Base-by-base conservation (phyloP, 1,139 yeast genomes). In the Eremothecium cymbalariae region DNA sequence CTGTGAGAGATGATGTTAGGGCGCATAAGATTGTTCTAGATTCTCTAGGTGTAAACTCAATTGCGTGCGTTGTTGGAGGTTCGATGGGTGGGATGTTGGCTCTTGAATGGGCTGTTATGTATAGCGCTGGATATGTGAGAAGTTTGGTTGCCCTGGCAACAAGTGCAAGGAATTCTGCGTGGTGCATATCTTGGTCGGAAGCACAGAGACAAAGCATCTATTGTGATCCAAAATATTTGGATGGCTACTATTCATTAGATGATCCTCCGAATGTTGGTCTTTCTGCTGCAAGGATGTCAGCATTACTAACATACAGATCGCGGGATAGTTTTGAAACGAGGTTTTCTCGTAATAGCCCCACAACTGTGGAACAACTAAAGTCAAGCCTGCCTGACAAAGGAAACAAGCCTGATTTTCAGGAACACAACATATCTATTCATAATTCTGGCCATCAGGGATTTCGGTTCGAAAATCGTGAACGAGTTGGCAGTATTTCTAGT, bases 71-170 rank as follows among this genome's bases (percentile, higher is more conserved):
- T 4, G 73, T 90, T 38, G 98, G 98, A 19, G 98, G 98, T 0
- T 88, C 97, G 18, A 90, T 90, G 98, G 98, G 98, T 24, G 98
- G 98, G n/a, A 90, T 90, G 98, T 63, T 86, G 34, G 88, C 90
- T 0, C 63, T 90, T 45, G 98, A 90, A 57, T 90, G 88, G 68
- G 65, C 51, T 38, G 77, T 81, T 2, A 81, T 74, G 52, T 81
- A 73, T 46, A 81, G 84, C n/a, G 62, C 69, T 2, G 70, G 67
- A 3, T 90, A 75, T 51, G 94, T 90, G 13, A 70, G 71, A 40
- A 64, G 74, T 23, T 67, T 84, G 17, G 77, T 90, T 15, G 94
- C 96, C 0, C 64, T 90, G 38, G 98, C 98, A 2, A 88, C 98
- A 0, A 77, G 94, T 27, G 96, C 97, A 0, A 68, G 94, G 51